Evolutionary conservation across 2,329 filamentous ascomycete species (phyloP), one percentile per base, ranked within the genome.

Genomic region (Pezizomycotina sp.): DNA sequence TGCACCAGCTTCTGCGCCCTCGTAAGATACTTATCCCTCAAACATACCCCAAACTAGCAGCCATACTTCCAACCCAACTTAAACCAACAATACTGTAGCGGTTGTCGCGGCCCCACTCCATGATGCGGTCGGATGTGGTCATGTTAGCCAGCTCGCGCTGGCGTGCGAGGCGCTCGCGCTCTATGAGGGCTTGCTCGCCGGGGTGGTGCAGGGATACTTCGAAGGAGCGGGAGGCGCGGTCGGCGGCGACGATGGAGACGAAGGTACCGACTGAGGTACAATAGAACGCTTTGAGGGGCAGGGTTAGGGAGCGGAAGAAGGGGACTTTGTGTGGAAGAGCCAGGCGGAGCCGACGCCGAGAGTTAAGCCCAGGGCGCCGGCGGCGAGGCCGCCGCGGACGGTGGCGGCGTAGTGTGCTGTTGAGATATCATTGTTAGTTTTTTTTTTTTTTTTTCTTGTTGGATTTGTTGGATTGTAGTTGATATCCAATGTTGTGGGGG

Each of bases 271-370:
- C 58, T 6, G 82, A 92, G 27, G 79, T 77, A 47, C 89, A 69
- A 46, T 95, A 71, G 69, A 95, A 98, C 36, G 81, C 66, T 50
- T 82, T 80, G 68, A 98, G 83, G 12, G 83, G 89, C 1, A 93
- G 55, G 0, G 86, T 92, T 44, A 98, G 74, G 48, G 66, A 61
- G 48, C 80, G 74, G 65, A 95, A 80, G 51, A 72, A 73, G 31
- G 72, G 65, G 58, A 77, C 93, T 53, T 83, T 75, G 45, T 64
- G 40, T 47, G 36, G 19, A 51, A 36, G 24, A 49, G 6, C 16
- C 39, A 36, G n/a, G 43, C 45, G 9, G 45, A 31, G 8, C 45
- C 49, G 7, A 47, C 25, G 13, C 50, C 50, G 10, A 47, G 31
- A 21, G 38, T 44, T 14, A 44, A 36, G 46, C 89, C 84, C 27